Evolutionary conservation across 2,329 filamentous ascomycete genomes (phyloP).

Genomic region (Colletotrichum sp.): DNA sequence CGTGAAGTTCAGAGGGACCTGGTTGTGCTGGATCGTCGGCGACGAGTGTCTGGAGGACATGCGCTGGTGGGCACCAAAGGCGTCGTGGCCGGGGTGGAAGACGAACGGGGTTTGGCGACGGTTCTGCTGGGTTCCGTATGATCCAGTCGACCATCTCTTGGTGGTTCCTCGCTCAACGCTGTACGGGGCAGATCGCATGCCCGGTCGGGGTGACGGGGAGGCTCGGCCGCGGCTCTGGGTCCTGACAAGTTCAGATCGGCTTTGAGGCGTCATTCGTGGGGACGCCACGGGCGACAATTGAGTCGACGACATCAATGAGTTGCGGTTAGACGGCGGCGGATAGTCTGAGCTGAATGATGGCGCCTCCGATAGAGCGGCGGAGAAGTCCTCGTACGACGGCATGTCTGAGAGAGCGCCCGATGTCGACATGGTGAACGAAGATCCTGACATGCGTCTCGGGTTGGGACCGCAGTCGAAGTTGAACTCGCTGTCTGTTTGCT

Average conservation of each 20-base stretch:
- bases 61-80: constrained; percentile 61
- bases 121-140: constrained; percentile 63
- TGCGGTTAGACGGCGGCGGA: constrained; percentile 69
- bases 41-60: constrained; percentile 61
- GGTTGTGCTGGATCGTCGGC: constrained; percentile 48
- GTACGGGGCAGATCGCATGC: constrained; percentile 73
- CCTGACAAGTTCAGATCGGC: constrained; percentile 65
- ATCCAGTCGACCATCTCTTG: constrained; percentile 82
- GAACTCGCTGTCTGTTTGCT: constrained; percentile 54
- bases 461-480: constrained; percentile 58
- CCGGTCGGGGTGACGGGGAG: constrained; percentile 73
- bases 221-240: constrained; percentile 72
- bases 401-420: constrained; percentile 70
- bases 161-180: constrained; percentile 68
- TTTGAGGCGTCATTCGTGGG: constrained; percentile 67
- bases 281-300: constrained; percentile 77
- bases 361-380: constrained; percentile 68
- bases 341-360: constrained; percentile 72
- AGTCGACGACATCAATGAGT: constrained; percentile 73
- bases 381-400: constrained; percentile 74
- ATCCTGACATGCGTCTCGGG: constrained; percentile 71
- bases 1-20: constrained; percentile 57
- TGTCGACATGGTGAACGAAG: constrained; percentile 76
- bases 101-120: constrained; percentile 65
- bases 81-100: constrained; percentile 65